Percentiles rank a stretch among this genome's conserved stretches.
phyloP scores from a whole-genome alignment of 148 eudicot species.

The Amaranthus hypochondriacus region DNA sequence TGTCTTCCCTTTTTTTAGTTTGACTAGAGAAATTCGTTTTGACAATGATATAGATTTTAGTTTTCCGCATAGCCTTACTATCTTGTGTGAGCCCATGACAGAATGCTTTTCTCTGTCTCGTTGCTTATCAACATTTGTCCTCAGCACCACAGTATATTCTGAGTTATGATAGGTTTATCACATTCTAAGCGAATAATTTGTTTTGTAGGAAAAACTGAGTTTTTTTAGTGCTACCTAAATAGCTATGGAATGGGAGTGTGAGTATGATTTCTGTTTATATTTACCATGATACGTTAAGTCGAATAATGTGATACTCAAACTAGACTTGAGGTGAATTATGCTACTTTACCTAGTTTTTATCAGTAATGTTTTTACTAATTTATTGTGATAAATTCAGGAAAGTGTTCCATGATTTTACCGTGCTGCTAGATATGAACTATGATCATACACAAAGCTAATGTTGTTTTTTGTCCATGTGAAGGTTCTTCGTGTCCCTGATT shows the following conservation, averaged over 20 bases:
- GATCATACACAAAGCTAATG: neutral
- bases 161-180: neutral
- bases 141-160: neutral
- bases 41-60: too few species aligned
- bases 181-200: neutral
- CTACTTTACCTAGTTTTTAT: neutral
- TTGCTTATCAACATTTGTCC: constrained; percentile 1
- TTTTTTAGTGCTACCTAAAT: neutral
- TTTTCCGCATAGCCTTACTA: too few species aligned
- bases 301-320: neutral
- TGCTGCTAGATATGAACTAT: neutral
- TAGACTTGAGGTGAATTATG: neutral
- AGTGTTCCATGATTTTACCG: neutral
- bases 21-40: too few species aligned
- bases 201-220: neutral
- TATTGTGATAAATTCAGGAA: neutral
- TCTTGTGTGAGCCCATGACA: neutral
- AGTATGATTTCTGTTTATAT: neutral
- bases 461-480: constrained; percentile 24
- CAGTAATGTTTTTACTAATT: neutral
- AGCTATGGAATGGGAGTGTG: neutral
- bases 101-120: neutral
- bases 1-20: neutral
- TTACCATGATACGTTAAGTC: neutral
- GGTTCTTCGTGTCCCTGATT: constrained; percentile 64